A percentile compares a stretch with the other conserved stretches of the same genome.
Conservation (phyloP, 176 grass and related monocot species). For the Chloris gayana region DNA sequence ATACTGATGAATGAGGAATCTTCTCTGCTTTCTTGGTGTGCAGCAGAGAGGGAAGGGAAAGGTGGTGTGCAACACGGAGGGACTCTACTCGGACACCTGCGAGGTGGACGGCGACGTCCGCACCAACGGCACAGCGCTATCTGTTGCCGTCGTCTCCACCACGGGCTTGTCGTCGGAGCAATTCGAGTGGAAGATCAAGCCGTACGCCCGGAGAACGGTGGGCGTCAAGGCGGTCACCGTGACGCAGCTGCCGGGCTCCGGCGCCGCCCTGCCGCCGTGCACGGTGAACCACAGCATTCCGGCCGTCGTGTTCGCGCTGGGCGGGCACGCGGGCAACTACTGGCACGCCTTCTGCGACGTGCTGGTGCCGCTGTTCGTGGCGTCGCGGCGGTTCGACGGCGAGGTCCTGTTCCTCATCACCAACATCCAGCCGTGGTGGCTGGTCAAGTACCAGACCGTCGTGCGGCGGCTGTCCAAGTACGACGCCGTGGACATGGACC, state of each 20-base stretch:
- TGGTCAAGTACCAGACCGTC: slow-evolving; percentile 62
- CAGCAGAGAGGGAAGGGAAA: slow-evolving; percentile 36
- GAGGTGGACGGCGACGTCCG: slow-evolving; percentile 72
- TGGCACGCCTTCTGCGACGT: slow-evolving; percentile 80
- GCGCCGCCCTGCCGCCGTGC: slow-evolving; percentile 39
- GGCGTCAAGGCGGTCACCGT: slow-evolving; percentile 47
- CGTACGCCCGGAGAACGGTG: slow-evolving; percentile 55
- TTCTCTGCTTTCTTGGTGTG: not conserved
- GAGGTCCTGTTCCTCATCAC: slow-evolving; percentile 62
- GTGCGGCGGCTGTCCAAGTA: slow-evolving; percentile 51
- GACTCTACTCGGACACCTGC: slow-evolving; percentile 60
- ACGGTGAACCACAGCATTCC: slow-evolving; percentile 44
- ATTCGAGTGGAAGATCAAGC: slow-evolving; percentile 52
- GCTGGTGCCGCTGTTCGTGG: slow-evolving; percentile 73
- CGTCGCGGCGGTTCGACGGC: slow-evolving; percentile 51
- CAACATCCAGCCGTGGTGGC: slow-evolving; percentile 73
- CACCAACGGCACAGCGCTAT: slow-evolving; percentile 44
- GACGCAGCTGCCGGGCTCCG: slow-evolving; percentile 34
- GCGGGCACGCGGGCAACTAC: slow-evolving; percentile 62
- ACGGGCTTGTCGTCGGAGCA: not conserved
- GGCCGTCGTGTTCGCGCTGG: slow-evolving; percentile 65
- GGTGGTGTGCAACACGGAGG: slow-evolving; percentile 37
- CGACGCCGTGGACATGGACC: slow-evolving; percentile 61
- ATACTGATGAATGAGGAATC: not conserved
- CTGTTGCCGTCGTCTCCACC: slow-evolving; percentile 44